Percentiles rank a stretch among this genome's conserved stretches.
Conservation (phyloP, 2,329 filamentous ascomycete species). For the Dichotomopilus funicola region DNA sequence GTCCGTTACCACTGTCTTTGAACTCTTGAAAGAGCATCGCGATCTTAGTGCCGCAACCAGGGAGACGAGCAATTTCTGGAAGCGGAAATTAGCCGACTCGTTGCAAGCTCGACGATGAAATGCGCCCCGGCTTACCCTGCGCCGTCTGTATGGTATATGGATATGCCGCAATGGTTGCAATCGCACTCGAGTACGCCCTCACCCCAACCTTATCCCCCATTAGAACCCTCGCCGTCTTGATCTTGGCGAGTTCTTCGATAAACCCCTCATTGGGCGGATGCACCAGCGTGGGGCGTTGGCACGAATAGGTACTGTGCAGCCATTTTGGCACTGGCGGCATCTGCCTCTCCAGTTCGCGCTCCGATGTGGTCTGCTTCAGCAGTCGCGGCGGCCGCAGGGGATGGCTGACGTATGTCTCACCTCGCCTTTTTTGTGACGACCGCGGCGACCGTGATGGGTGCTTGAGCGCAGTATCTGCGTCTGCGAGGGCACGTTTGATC, state of each 20-base stretch:
- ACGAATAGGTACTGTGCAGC: conserved; percentile 64
- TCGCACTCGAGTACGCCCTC: conserved; percentile 79
- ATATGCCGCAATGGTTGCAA: conserved; percentile 78
- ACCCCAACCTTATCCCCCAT: conserved; percentile 72
- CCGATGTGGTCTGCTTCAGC: conserved; percentile 66
- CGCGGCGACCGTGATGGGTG: conserved; percentile 16
- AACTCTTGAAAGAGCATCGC: conserved; percentile 73
- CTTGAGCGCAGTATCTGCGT: conserved; percentile 11
- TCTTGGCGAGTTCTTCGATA: conserved; percentile 65
- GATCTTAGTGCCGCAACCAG: conserved; percentile 76
- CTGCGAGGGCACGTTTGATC: conserved; percentile 28
- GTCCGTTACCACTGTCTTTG: conserved; percentile 43
- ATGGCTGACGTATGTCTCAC: conserved; percentile 14
- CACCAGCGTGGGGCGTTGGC: conserved; percentile 67
- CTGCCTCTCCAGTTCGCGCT: conserved; percentile 55
- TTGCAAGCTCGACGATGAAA: background rate
- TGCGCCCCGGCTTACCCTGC: conserved; percentile 31
- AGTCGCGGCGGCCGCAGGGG: conserved; percentile 33
- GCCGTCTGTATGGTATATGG: conserved; percentile 45
- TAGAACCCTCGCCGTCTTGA: conserved; percentile 64
- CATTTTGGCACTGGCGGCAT: conserved; percentile 64
- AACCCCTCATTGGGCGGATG: conserved; percentile 69
- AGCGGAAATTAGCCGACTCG: conserved; percentile 1
- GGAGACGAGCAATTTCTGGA: conserved; percentile 51
- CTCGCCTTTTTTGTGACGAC: conserved; percentile 16